Base-by-base conservation (phyloP, 1,284 basidiomycete species). In the Ceratobasidium sp. region DNA sequence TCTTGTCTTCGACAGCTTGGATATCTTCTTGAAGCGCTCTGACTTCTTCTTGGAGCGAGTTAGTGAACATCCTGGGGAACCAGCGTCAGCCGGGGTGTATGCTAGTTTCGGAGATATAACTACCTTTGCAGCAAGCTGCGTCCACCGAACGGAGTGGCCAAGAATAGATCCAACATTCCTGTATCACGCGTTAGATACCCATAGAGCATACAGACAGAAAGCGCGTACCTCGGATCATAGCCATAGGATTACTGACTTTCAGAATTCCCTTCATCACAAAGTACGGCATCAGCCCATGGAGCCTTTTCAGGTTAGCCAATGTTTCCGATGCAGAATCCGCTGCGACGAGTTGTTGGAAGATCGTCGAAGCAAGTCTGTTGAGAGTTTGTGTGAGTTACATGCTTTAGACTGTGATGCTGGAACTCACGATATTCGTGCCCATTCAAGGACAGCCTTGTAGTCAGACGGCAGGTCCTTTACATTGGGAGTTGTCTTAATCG, bases 271-370 rank as follows among this genome's bases (percentile, higher is more conserved):
- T 97, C 76, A 99, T 89, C 85, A 99, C 91, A 81, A 99, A 96
- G 84, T 99, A 99, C 2, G 97, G 97, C 95, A 99, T 98, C 75
- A 98, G 85, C 0, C 95, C 95, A 81, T 99, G 98, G 72, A 98
- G 89, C 53, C 97, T 89, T 84, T 99, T 99, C 77, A 99, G 84
- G 76, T 90, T 89, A 0, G 93, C 88, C 78, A 99, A 93, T 14
- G 91, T 93, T 79, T 98, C 94, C 2, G 96, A 97, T 11, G 96
- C 93, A 75, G 91, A 93, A 83, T 99, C 97, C 17, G 95, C 90
- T 0, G 97, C 97, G 45, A 98, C 90, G 79, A 97, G 97, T 60
- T 95, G 90, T 79, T 97, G 95, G 82, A 99, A 99, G 64, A 99
- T 91, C 2, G 97, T 98, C 4, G 97, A 97, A 0, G 97, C 98